Evolutionary conservation across 495 filamentous ascomycete species (phyloP), one percentile per base, ranked within the genome.

Genomic region (Hyaloscypha hepaticicola): DNA sequence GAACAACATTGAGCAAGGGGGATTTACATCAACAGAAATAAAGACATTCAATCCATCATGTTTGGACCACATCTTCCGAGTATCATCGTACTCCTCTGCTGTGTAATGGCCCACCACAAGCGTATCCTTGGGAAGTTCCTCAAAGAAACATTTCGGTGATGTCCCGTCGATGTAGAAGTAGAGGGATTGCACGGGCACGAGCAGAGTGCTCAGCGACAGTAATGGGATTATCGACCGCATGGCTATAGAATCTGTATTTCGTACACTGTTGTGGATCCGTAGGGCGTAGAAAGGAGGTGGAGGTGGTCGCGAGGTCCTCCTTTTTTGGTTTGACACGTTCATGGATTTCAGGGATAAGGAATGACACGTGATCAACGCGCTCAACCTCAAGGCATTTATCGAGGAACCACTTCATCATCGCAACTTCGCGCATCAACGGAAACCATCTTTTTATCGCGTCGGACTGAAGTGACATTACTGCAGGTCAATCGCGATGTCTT

Each of bases 71-170:
- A 79, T 73, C 67, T 83, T 84, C 56, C 82, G 76, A 61, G 86
- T 75, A 31, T 85, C 78, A 75, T 93, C 87, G 79, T 85, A 90
- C 73, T 95, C 86, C 72, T 93, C 87, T 52, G 92, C 92, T 26
- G 80, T 85, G 82, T 90, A 99, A 76, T 93, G 89, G 69, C 93
- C 95, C 49, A 96, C 93, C 55, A 99, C 94, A 16, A 99, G 78
- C 1, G 95, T 99, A 78, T 97, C 96, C 80, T 98, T 97, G 55
- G 93, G 96, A 52, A 99, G 85, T 77, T 98, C 96, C 81, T 99
- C 95, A 79, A 90, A 97, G 87, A 99, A 98, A 78, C 95, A 99
- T 75, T 90, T 92, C 67, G 88, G 84, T 68, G 81, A 79, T 19
- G 85, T 83, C 68, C 89, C 90, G 72, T 98, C 93, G 76, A 98